Evolutionary conservation across 2,329 filamentous ascomycete species (phyloP).

Genomic region (Tolypocladium pustulatum): DNA sequence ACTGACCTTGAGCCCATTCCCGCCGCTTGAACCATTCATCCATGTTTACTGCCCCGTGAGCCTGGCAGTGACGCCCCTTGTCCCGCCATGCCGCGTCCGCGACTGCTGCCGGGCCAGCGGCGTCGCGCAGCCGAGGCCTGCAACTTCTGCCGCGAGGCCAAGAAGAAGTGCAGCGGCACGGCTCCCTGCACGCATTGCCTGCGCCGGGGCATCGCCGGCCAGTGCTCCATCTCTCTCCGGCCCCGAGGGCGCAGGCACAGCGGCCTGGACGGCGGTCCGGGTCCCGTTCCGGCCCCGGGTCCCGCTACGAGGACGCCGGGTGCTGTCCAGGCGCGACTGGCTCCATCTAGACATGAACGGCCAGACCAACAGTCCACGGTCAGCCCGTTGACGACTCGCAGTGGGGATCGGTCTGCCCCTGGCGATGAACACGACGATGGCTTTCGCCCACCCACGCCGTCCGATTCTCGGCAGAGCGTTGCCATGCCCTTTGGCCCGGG

Average conservation of each 20-base stretch:
- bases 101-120: conserved; percentile 36
- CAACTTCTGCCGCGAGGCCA: conserved; percentile 33
- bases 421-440: conserved; percentile 4
- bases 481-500: conserved; percentile 4
- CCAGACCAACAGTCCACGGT: neutral
- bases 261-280: neutral
- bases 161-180: conserved; percentile 39
- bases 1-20: neutral
- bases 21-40: neutral
- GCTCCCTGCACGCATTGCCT: conserved; percentile 37
- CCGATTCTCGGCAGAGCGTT: conserved; percentile 16
- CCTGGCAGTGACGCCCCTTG: neutral
- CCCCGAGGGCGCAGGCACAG: conserved; percentile 13
- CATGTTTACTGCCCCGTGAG: neutral
- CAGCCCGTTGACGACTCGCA: neutral
- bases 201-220: conserved; percentile 26
- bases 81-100: conserved; percentile 37
- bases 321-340: neutral
- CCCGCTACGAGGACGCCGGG: neutral
- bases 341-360: neutral
- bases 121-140: conserved; percentile 38
- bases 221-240: conserved; percentile 24
- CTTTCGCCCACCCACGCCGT: conserved; percentile 17
- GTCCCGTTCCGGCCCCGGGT: neutral
- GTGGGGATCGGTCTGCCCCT: neutral